Percentiles rank a stretch among this genome's conserved stretches.
phyloP scores from a whole-genome alignment of 495 filamentous ascomycete species.

The Hypoxylon cercidicola region DNA sequence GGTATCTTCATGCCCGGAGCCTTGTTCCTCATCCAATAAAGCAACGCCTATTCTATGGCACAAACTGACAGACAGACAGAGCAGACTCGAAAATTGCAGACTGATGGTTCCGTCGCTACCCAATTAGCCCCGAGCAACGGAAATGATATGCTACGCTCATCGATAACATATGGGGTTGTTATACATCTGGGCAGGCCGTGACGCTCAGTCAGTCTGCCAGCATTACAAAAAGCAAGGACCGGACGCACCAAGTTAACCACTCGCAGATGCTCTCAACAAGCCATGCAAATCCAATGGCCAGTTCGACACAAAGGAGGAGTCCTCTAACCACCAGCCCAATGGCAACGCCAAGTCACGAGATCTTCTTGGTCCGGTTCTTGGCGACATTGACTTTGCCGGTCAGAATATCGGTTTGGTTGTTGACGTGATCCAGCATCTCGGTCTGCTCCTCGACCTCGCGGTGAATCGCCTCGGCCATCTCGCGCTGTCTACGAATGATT shows the following conservation, averaged over 20 bases:
- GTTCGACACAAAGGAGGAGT: slow-evolving; percentile 23
- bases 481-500: slow-evolving; percentile 81
- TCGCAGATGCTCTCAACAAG: slow-evolving; percentile 32
- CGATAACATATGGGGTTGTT: too few relatives aligned
- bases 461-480: slow-evolving; percentile 86
- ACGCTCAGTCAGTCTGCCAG: slow-evolving; percentile 32
- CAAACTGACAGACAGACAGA: too few relatives aligned
- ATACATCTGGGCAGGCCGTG: too few relatives aligned
- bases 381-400: slow-evolving; percentile 82
- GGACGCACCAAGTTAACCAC: slow-evolving; percentile 42
- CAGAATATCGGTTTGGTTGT: slow-evolving; percentile 78
- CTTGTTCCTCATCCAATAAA: too few relatives aligned
- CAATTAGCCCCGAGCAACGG: too few relatives aligned
- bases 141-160: too few relatives aligned
- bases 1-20: too few relatives aligned
- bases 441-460: slow-evolving; percentile 88
- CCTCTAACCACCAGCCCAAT: slow-evolving; percentile 21
- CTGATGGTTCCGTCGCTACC: too few relatives aligned
- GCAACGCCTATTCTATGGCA: too few relatives aligned
- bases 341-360: slow-evolving; percentile 53
- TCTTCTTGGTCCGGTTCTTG: slow-evolving; percentile 82
- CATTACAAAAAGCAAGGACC: slow-evolving; percentile 27
- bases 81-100: too few relatives aligned
- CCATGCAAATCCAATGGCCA: slow-evolving; percentile 28
- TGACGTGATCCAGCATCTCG: slow-evolving; percentile 77